These are phyloP conservation scores for Schizopora paradoxa DNA, from an alignment of 1,284 basidiomycete species.

Conservation along the genomic window DNA sequence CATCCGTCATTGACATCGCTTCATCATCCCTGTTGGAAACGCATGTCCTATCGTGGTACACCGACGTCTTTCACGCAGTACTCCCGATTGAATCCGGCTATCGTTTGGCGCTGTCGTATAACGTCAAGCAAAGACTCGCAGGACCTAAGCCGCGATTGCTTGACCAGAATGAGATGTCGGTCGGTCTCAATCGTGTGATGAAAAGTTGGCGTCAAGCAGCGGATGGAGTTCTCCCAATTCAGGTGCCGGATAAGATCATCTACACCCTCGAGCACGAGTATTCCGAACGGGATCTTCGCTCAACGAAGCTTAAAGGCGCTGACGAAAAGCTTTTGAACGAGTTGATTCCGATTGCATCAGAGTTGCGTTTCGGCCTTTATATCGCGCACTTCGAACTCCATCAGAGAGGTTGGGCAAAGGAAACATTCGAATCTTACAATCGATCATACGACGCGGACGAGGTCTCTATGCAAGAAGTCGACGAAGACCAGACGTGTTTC, in stretches of 20 bases:
- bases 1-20: background rate
- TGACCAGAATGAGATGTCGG: background rate
- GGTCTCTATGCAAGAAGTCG: conserved; percentile 31
- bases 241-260: conserved; percentile 28
- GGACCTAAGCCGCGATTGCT: background rate
- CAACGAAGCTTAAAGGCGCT: conserved; percentile 23
- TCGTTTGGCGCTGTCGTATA: conserved; percentile 41
- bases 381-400: conserved; percentile 36
- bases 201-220: conserved; percentile 17
- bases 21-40: conserved; percentile 17
- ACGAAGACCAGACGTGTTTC: conserved; percentile 25
- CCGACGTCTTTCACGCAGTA: conserved; percentile 40
- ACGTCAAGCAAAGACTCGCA: conserved; percentile 22
- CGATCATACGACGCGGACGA: too few relatives aligned
- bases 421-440: conserved; percentile 17
- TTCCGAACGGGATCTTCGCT: conserved; percentile 17
- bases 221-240: too few relatives aligned
- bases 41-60: conserved; percentile 43
- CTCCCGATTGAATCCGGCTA: conserved; percentile 39
- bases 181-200: conserved; percentile 13
- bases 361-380: conserved; percentile 24
- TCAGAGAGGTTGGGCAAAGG: conserved; percentile 26
- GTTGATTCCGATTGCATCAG: conserved; percentile 16
- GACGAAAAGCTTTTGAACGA: conserved; percentile 23
- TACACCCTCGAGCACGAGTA: conserved; percentile 25